Percentiles rank a stretch among this genome's conserved stretches.
Evolutionary conservation across 148 eudicot species (phyloP).

Genomic region (Hydrangea macrophylla): DNA sequence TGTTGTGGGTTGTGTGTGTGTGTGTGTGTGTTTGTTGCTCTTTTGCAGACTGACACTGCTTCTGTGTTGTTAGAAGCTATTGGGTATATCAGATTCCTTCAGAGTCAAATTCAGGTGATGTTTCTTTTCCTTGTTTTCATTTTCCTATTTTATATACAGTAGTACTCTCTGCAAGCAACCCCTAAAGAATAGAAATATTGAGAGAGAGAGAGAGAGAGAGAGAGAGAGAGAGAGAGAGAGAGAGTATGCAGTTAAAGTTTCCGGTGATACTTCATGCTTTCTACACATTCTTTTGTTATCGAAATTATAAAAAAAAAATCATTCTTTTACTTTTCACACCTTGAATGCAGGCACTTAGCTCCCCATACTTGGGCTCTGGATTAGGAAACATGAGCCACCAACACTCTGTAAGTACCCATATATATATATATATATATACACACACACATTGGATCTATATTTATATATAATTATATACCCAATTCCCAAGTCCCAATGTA

Average conservation of each 20-base stretch:
- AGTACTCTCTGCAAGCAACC: background rate
- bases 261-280: slow-evolving; percentile 19
- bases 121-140: no score
- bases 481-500: slow-evolving; percentile 28
- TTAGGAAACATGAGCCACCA: slow-evolving; percentile 46
- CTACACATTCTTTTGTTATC: slow-evolving; percentile 22
- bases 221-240: no score
- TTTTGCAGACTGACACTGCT: slow-evolving; percentile 96
- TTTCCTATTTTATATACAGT: no score
- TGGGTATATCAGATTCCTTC: slow-evolving; percentile 91
- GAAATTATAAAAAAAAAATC: slow-evolving; percentile 6
- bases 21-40: no score
- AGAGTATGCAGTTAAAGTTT: slow-evolving; percentile 11
- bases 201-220: no score
- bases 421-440: no score
- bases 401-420: slow-evolving; percentile 49
- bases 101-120: slow-evolving; percentile 80
- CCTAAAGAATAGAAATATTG: no score
- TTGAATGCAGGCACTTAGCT: slow-evolving; percentile 78
- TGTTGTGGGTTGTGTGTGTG: background rate
- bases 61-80: slow-evolving; percentile 85
- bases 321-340: slow-evolving; percentile 1
- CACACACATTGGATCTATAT: no score
- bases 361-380: slow-evolving; percentile 66
- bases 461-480: no score